Evolutionary conservation across 225 moss, liverwort and hornwort species (phyloP).

Genomic region (Asterella californica): DNA sequence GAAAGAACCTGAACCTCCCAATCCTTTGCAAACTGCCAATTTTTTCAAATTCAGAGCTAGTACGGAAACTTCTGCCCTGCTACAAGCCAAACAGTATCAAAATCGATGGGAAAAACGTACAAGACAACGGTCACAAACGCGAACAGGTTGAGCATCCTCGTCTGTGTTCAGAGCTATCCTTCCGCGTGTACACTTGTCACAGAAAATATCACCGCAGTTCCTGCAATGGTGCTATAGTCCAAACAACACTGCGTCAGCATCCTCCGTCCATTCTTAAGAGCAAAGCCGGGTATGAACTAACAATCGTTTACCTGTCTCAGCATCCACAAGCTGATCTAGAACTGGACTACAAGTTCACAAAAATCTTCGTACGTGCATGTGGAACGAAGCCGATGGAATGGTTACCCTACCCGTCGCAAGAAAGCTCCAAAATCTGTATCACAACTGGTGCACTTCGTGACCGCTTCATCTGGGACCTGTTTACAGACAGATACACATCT

Average conservation of each 20-base stretch:
- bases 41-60: neutral
- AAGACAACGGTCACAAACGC: conserved; percentile 97
- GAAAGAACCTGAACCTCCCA: neutral
- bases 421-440: conserved; percentile 78
- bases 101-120: conserved; percentile 33
- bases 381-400: neutral
- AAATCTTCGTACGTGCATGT: neutral
- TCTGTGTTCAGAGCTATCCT: conserved; percentile 80
- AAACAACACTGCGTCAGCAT: neutral
- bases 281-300: neutral
- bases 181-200: conserved; percentile 86
- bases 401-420: conserved; percentile 55
- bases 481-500: neutral
- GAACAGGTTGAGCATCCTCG: conserved; percentile 84
- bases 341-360: neutral
- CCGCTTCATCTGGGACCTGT: conserved; percentile 93
- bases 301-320: neutral
- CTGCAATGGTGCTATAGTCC: conserved; percentile 86
- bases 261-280: neutral
- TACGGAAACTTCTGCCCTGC: neutral
- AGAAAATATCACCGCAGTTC: conserved; percentile 97
- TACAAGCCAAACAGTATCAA: neutral
- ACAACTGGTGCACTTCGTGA: conserved; percentile 83
- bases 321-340: neutral
- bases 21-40: neutral